These are phyloP conservation scores for Melastoma malabathricum DNA, from an alignment of 345 rosid genomes.

Conservation along the genomic window DNA sequence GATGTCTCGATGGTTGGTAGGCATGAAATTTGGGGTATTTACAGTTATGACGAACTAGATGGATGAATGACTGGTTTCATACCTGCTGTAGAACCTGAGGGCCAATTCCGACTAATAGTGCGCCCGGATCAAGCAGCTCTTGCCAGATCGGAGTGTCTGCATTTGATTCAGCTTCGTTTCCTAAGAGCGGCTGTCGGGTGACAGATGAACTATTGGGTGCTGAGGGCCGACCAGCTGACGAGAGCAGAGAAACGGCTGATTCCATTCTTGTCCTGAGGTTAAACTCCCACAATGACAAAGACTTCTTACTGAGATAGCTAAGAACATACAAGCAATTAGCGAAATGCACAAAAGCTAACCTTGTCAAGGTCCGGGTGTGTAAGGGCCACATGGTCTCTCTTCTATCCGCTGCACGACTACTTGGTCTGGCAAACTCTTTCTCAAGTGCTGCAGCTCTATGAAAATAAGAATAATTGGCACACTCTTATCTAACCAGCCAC, in stretches of 20 bases:
- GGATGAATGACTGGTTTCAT: neutral
- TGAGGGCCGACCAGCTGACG: conserved; percentile 18
- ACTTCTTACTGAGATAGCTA: no score
- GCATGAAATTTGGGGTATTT: no score
- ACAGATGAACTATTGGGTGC: conserved; percentile 5
- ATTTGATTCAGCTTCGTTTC: conserved; percentile 4
- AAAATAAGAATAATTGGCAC: neutral
- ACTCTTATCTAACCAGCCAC: neutral
- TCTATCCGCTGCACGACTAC: conserved; percentile 91
- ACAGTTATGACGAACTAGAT: no score
- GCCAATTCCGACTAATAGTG: conserved; percentile 27
- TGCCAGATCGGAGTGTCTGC: conserved; percentile 10
- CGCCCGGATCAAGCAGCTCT: conserved; percentile 29
- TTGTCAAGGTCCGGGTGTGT: conserved; percentile 85
- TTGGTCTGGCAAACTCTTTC: conserved; percentile 83
- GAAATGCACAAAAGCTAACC: conserved; percentile 11
- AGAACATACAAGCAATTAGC: no score
- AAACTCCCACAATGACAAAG: neutral
- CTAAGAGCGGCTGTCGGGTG: conserved; percentile 1
- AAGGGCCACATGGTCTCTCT: conserved; percentile 82
- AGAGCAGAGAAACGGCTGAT: conserved; percentile 20
- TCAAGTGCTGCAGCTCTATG: conserved; percentile 85
- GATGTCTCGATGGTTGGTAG: no score
- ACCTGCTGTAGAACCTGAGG: conserved; percentile 33
- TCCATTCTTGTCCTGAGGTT: conserved; percentile 5